Conservation (phyloP, 371 early-diverging fungal genomes). For the Mucor plumbeus region DNA sequence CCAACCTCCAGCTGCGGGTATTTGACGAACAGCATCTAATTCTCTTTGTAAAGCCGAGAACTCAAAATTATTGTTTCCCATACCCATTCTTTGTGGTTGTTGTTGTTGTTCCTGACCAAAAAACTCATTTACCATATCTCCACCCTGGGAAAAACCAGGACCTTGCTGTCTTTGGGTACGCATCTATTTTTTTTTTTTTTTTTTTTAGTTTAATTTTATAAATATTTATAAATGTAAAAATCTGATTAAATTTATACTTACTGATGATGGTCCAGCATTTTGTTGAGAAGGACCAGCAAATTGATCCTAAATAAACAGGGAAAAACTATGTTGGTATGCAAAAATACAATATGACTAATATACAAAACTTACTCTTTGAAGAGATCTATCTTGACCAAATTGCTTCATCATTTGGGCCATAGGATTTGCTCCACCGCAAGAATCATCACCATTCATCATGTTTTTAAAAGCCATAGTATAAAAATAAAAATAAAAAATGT, state of each 20-base stretch:
- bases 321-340: neutral
- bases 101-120: conserved; percentile 57
- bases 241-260: conserved; percentile 12
- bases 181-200: conserved; percentile 17
- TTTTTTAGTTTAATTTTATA: neutral
- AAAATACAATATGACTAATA: no score
- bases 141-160: conserved; percentile 31
- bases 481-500: neutral
- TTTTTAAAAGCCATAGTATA: conserved; percentile 27
- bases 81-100: conserved; percentile 15
- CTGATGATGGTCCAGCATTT: conserved; percentile 41
- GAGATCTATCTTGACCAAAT: conserved; percentile 56
- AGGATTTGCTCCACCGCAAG: conserved; percentile 62
- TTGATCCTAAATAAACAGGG: conserved; percentile 35
- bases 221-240: neutral
- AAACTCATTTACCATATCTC: conserved; percentile 62
- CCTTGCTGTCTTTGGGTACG: conserved; percentile 33
- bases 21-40: conserved; percentile 53
- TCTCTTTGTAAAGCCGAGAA: conserved; percentile 61
- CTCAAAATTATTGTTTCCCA: conserved; percentile 40
- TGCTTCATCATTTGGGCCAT: conserved; percentile 65
- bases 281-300: conserved; percentile 41
- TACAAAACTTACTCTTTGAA: conserved; percentile 49
- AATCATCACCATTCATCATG: conserved; percentile 57
- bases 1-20: conserved; percentile 51